phyloP scores from a whole-genome alignment of 1,284 basidiomycete genomes.

The Irpex lacteus region DNA sequence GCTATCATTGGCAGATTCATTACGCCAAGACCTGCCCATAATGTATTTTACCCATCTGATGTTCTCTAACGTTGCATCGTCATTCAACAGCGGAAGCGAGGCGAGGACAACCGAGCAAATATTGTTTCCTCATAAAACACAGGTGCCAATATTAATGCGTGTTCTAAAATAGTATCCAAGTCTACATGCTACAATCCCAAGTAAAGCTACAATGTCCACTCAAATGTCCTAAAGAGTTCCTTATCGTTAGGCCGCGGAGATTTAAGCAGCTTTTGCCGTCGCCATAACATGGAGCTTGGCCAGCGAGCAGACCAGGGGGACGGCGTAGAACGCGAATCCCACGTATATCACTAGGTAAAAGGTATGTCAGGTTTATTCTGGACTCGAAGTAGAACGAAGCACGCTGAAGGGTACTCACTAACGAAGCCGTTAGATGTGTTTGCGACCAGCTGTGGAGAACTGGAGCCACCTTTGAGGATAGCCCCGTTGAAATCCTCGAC shows the following conservation, averaged over 20 bases:
- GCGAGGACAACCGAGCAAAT: too few species aligned
- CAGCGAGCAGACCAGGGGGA: slow-evolving; percentile 67
- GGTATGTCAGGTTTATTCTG: slow-evolving; percentile 4
- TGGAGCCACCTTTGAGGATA: slow-evolving; percentile 47
- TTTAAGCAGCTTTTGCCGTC: slow-evolving; percentile 24
- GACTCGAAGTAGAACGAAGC: background rate
- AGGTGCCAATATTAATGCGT: background rate
- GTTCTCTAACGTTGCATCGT: background rate
- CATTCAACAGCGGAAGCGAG: background rate
- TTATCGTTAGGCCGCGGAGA: background rate
- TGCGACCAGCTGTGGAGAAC: slow-evolving; percentile 60
- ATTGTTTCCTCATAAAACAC: background rate
- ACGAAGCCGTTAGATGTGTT: slow-evolving; percentile 70
- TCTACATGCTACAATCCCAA: slow-evolving; percentile 2
- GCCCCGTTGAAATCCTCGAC: slow-evolving; percentile 72
- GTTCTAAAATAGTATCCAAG: background rate
- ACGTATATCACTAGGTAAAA: slow-evolving; percentile 65
- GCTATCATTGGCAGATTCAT: slow-evolving; percentile 36
- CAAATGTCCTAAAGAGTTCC: background rate
- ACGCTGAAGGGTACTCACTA: slow-evolving; percentile 44
- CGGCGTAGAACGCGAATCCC: slow-evolving; percentile 69
- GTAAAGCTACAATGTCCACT: background rate
- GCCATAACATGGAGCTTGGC: slow-evolving; percentile 62
- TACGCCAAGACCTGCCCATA: slow-evolving; percentile 25
- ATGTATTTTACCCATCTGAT: slow-evolving; percentile 1